Percentiles rank a stretch among this genome's conserved stretches.
phyloP scores from a whole-genome alignment of 192 early-diverging fungal genomes.

The Mortierella antarctica region DNA sequence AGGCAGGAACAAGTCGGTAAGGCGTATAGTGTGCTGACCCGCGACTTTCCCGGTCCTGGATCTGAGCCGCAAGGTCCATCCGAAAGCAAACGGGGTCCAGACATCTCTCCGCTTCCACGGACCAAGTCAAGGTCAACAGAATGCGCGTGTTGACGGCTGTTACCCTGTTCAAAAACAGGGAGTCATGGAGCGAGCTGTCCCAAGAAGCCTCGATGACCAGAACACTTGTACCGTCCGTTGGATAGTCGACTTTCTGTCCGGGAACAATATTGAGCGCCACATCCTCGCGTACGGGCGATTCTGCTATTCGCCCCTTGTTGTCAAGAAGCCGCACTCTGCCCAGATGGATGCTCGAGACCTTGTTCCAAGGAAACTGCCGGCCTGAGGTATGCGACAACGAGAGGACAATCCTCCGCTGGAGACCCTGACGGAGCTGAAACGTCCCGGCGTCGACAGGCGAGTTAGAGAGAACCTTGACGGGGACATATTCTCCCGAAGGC shows the following conservation, averaged over 20 bases:
- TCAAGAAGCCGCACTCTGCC: slow-evolving; percentile 65
- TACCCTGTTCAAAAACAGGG: slow-evolving; percentile 72
- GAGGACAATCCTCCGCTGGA: slow-evolving; percentile 77
- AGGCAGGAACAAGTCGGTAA: slow-evolving; percentile 30
- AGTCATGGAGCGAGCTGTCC: slow-evolving; percentile 82
- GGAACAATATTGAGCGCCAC: slow-evolving; percentile 58
- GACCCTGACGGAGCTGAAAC: slow-evolving; percentile 76
- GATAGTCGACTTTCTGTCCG: slow-evolving; percentile 60
- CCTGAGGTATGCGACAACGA: slow-evolving; percentile 76
- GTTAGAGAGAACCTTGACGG: slow-evolving; percentile 64
- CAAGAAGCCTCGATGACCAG: slow-evolving; percentile 68
- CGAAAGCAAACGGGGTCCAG: slow-evolving; percentile 64
- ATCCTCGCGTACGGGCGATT: slow-evolving; percentile 59
- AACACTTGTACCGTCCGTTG: slow-evolving; percentile 73
- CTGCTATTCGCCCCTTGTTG: slow-evolving; percentile 69
- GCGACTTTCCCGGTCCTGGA: slow-evolving; percentile 65
- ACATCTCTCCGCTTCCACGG: slow-evolving; percentile 70
- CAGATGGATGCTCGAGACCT: slow-evolving; percentile 56
- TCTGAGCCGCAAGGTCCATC: slow-evolving; percentile 74
- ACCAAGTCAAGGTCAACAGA: slow-evolving; percentile 64
- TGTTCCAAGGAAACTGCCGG: slow-evolving; percentile 68
- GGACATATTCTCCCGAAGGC: slow-evolving; percentile 69
- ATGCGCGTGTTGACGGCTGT: slow-evolving; percentile 70
- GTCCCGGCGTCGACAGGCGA: slow-evolving; percentile 58
- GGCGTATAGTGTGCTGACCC: slow-evolving; percentile 21